Evolutionary conservation across 208 protist species (phyloP).

Genomic region (Balamuthia mandrillaris): DNA sequence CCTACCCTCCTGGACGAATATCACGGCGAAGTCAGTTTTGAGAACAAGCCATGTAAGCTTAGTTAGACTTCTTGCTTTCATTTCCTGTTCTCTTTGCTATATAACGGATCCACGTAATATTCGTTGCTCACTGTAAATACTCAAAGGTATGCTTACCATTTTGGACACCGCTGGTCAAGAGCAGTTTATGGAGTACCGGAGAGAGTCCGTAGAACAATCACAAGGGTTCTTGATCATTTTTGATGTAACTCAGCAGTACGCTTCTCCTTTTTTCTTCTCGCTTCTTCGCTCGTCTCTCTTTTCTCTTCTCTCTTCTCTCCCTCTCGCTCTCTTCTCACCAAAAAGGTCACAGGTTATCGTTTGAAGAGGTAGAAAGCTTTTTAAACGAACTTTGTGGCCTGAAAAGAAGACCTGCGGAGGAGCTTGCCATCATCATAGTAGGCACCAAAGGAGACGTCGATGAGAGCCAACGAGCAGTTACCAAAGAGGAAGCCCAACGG

Average conservation of each 20-base stretch:
- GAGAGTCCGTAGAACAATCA: not conserved
- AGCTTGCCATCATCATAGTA: conserved; percentile 18
- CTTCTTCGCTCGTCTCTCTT: not conserved
- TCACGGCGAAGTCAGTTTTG: not conserved
- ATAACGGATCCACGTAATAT: too few species aligned
- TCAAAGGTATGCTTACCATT: not conserved
- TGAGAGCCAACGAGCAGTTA: not conserved
- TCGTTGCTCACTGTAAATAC: not conserved
- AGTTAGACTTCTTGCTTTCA: not conserved
- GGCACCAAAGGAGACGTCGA: conserved; percentile 13
- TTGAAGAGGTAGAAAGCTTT: conserved; percentile 16
- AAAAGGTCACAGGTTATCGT: not conserved
- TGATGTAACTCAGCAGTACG: not conserved
- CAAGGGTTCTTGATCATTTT: not conserved
- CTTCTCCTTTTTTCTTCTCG: not conserved
- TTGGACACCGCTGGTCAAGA: not conserved
- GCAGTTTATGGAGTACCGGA: not conserved
- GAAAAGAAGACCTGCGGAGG: not conserved
- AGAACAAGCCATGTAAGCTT: not conserved
- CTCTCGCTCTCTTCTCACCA: not conserved
- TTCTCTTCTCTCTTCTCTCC: not conserved
- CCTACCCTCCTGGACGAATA: conserved; percentile 22
- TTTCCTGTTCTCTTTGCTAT: not conserved
- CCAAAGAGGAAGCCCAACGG: not conserved
- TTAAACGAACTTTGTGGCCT: not conserved